A percentile compares a stretch with the other conserved stretches of the same genome.
phyloP scores from a whole-genome alignment of 2,329 filamentous ascomycete species.

The Monosporascus cannonballus region DNA sequence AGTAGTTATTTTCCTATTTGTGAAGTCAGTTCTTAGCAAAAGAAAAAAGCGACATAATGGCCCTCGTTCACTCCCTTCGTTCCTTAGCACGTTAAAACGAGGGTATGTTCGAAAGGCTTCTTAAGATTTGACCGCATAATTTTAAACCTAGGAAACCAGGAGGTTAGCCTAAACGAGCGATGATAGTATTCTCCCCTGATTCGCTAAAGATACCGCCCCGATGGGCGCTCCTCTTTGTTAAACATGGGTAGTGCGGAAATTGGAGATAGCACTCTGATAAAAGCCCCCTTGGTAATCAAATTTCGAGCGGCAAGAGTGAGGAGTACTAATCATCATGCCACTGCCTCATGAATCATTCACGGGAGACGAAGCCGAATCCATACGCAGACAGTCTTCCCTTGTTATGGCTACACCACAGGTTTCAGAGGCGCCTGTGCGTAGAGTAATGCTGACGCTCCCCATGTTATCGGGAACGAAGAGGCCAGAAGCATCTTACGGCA shows the following conservation, averaged over 20 bases:
- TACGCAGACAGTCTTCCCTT: neutral
- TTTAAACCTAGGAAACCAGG: too few relatives aligned
- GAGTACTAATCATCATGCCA: too few relatives aligned
- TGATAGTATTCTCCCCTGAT: neutral
- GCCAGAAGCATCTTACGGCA: constrained; percentile 39
- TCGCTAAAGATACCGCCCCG: neutral
- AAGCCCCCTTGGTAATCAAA: neutral
- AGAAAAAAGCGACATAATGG: too few relatives aligned
- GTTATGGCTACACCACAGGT: neutral
- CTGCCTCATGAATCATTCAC: neutral
- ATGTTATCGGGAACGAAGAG: constrained; percentile 5
- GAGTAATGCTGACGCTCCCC: too few relatives aligned
- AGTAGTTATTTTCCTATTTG: too few relatives aligned
- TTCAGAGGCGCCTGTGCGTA: neutral
- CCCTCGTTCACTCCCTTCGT: too few relatives aligned
- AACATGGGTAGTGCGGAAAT: neutral
- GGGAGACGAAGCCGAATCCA: neutral
- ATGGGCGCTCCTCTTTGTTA: neutral
- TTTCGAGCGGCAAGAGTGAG: neutral
- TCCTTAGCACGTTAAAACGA: too few relatives aligned
- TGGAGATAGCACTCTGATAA: neutral
- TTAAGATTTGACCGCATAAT: too few relatives aligned
- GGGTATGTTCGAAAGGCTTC: too few relatives aligned
- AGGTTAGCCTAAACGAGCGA: neutral
- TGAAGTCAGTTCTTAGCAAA: too few relatives aligned